Base-by-base conservation (phyloP, 2,329 filamentous ascomycete species). In the Hypocrella siamensis region DNA sequence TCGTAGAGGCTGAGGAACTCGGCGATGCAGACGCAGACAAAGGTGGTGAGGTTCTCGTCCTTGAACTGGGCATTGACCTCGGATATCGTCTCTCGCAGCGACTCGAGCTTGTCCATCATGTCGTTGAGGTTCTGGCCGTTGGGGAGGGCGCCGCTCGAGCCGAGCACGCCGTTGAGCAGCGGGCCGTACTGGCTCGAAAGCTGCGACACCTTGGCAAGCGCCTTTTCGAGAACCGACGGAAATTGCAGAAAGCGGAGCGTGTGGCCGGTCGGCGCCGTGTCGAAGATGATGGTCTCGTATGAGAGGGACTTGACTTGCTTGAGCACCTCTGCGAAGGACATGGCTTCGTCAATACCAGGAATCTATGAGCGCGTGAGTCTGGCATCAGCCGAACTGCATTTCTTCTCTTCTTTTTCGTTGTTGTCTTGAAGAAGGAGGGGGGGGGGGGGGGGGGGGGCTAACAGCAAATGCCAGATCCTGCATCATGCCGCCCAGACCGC, bases 31-130 rank as follows among this genome's bases (percentile, higher is more conserved):
- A 98, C 90, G 54, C 90, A 96, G 33, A 98, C 85, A 50, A 98
- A 98, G 0, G 90, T 98, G 16, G 86, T 94, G 46, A 94, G 72
- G 42, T 85, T 79, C 35, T 90, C 78, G 52, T 98, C 82, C 67
- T 98, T 94, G 72, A 98, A 98, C 58, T 98, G 90, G 31, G 81
- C 72, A 63, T 98, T 98, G 48, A 98, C 90, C 55, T 98, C 90
- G 45, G 73, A 67, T 45, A 98, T 98, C 21, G 90, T 96, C 54
- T 83, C 79, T 41, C 90, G 80, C 48, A 98, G 68, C 11, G 81
- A 75, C 61, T 96, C 88, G 63, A 98, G 82, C 67, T 94, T 93
- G 59, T 80, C 72, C 56, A 94, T 77, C 62, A 96, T 78, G 50
- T 96, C 88, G 51, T 79, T 76, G 40, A 98, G 74, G 54, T 78